Conservation (phyloP, 2,329 filamentous ascomycete genomes). For the Gremmenia infestans region DNA sequence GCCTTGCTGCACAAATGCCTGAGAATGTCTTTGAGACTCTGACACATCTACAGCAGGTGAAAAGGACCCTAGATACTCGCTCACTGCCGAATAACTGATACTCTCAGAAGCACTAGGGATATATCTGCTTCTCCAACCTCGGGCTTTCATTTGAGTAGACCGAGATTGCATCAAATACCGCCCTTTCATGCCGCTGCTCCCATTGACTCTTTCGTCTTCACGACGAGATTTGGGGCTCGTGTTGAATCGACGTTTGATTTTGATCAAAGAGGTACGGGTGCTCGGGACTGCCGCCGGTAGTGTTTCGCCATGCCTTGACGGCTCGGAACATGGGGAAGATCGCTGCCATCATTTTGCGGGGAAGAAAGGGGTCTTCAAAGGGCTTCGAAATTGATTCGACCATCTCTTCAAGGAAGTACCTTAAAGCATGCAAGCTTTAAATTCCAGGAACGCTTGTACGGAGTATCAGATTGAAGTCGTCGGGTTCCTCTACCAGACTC, state of each 20-base stretch:
- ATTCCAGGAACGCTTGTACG: constrained; percentile 20
- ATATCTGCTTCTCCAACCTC: background rate
- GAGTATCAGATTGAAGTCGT: constrained; percentile 21
- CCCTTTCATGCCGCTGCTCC: constrained; percentile 9
- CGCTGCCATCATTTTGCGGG: constrained; percentile 15
- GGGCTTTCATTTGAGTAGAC: constrained; percentile 1
- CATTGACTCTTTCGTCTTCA: background rate
- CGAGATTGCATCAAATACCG: constrained; percentile 9
- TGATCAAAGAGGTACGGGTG: constrained; percentile 7
- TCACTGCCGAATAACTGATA: background rate
- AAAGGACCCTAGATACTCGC: background rate
- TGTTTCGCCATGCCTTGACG: constrained; percentile 15
- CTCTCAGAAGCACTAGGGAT: background rate
- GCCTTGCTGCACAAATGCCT: background rate
- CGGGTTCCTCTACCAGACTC: constrained; percentile 6
- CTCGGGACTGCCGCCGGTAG: constrained; percentile 15
- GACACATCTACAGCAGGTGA: background rate
- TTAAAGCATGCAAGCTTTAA: constrained; percentile 18
- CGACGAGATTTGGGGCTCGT: background rate
- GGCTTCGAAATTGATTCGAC: constrained; percentile 7
- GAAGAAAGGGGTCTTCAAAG: constrained; percentile 8
- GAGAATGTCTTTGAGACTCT: background rate
- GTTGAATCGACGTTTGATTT: constrained; percentile 8
- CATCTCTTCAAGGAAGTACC: background rate
- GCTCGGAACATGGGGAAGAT: constrained; percentile 9